Conservation (phyloP, 305 asterid species). For the Fraxinus sp. region DNA sequence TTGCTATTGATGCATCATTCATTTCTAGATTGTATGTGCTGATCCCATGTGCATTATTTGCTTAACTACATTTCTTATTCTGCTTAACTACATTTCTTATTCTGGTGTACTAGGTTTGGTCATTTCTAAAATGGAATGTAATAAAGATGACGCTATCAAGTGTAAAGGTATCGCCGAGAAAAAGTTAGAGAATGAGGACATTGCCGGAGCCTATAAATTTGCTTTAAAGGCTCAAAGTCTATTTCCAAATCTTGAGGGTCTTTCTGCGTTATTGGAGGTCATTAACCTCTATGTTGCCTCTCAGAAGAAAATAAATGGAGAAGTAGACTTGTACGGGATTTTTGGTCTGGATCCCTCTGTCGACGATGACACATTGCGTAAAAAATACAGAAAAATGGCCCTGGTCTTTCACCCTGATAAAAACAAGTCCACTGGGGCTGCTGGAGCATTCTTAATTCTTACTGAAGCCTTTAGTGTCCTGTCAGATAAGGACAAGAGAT, state of each 20-base stretch:
- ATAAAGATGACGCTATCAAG: conserved; percentile 36
- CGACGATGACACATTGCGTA: conserved; percentile 35
- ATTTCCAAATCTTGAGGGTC: conserved; percentile 47
- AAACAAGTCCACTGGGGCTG: conserved; percentile 43
- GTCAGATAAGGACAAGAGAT: conserved; percentile 38
- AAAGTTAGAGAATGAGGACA: conserved; percentile 37
- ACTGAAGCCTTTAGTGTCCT: conserved; percentile 42
- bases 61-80: too few relatives aligned
- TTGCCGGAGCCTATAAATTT: conserved; percentile 35
- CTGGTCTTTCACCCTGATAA: conserved; percentile 45
- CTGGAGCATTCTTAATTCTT: conserved; percentile 40
- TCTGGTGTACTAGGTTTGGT: background rate
- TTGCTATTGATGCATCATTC: background rate
- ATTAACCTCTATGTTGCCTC: conserved; percentile 28
- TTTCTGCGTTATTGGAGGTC: conserved; percentile 32
- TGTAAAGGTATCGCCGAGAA: conserved; percentile 40
- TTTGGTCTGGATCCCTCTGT: conserved; percentile 34
- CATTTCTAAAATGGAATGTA: conserved; percentile 30
- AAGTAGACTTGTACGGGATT: conserved; percentile 36
- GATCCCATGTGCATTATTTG: background rate
- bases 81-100: background rate
- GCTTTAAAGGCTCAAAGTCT: conserved; percentile 37
- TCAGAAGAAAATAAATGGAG: conserved; percentile 34
- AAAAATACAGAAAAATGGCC: conserved; percentile 32
- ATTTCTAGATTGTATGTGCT: background rate